These are phyloP conservation scores for Pyrenochaeta sp. DNA, from an alignment of 2,329 filamentous ascomycete genomes.

Conservation along the genomic window DNA sequence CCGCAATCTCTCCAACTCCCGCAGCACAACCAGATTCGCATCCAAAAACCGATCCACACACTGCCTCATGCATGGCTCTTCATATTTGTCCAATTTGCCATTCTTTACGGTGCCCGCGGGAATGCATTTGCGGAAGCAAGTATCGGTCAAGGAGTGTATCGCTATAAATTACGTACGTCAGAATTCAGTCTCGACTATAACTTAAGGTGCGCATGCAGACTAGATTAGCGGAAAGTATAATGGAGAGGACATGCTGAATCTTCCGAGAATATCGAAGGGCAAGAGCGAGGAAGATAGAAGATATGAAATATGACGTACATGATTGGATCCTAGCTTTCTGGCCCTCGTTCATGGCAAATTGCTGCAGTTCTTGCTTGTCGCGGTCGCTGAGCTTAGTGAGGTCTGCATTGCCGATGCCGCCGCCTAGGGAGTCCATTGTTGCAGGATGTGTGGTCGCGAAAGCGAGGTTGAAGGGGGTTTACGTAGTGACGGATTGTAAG, in stretches of 20 bases:
- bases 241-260: too few species aligned
- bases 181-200: background rate
- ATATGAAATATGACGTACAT: constrained; percentile 27
- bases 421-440: constrained; percentile 45
- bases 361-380: constrained; percentile 87
- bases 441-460: constrained; percentile 7
- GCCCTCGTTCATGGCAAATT: constrained; percentile 83
- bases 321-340: constrained; percentile 79
- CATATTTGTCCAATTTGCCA: constrained; percentile 75
- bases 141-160: constrained; percentile 74
- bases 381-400: constrained; percentile 78
- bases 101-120: constrained; percentile 74
- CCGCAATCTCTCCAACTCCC: constrained; percentile 75
- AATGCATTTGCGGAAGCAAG: constrained; percentile 96
- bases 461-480: constrained; percentile 6
- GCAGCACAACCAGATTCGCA: constrained; percentile 82
- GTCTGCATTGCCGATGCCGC: constrained; percentile 65
- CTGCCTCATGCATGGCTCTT: constrained; percentile 87
- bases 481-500: constrained; percentile 7
- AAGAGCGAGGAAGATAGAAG: background rate
- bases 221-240: background rate
- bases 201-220: background rate
- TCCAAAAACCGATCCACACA: constrained; percentile 96
- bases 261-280: background rate
- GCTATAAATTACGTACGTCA: constrained; percentile 58